phyloP scores from a whole-genome alignment of 164 flowering plant genomes.

The Macadamia tetraphylla region DNA sequence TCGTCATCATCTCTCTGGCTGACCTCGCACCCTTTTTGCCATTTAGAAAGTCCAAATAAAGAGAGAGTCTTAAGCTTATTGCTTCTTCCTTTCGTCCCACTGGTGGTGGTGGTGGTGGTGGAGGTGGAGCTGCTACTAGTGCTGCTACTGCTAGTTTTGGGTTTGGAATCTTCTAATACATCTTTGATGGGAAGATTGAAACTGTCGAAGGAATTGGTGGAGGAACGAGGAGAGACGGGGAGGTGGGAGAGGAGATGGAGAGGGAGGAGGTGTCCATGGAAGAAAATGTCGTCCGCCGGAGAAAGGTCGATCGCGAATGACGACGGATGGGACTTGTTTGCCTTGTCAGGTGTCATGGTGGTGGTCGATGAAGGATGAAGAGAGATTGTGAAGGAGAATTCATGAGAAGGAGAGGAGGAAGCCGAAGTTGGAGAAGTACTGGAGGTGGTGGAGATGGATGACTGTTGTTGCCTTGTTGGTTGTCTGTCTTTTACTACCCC shows the following conservation, averaged over 20 bases:
- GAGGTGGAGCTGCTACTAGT: neutral
- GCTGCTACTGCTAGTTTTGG: conserved; percentile 9
- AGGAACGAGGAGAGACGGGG: conserved; percentile 65
- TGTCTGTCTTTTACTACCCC: neutral
- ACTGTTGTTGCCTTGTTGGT: conserved; percentile 13
- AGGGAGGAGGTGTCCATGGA: conserved; percentile 90
- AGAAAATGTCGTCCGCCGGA: conserved; percentile 93
- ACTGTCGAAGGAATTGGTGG: conserved; percentile 59
- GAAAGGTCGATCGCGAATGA: conserved; percentile 58
- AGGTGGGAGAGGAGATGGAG: conserved; percentile 74
- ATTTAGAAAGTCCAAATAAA: conserved; percentile 38
- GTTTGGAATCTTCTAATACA: conserved; percentile 17
- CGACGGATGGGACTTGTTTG: conserved; percentile 19
- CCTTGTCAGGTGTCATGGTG: conserved; percentile 9
- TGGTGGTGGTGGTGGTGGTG: neutral
- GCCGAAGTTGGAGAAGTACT: conserved; percentile 42
- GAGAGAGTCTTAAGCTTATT: conserved; percentile 60
- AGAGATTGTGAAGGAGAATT: conserved; percentile 83
- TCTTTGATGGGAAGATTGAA: conserved; percentile 52
- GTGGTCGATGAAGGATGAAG: conserved; percentile 38
- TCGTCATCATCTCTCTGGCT: conserved; percentile 6
- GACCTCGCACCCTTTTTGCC: conserved; percentile 38
- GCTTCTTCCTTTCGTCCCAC: conserved; percentile 26
- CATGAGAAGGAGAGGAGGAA: conserved; percentile 85
- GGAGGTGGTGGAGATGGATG: conserved; percentile 5